Evolutionary conservation across 495 filamentous ascomycete species (phyloP), one percentile per base, ranked within the genome.

Genomic region (Penicillium dipodomyicola): DNA sequence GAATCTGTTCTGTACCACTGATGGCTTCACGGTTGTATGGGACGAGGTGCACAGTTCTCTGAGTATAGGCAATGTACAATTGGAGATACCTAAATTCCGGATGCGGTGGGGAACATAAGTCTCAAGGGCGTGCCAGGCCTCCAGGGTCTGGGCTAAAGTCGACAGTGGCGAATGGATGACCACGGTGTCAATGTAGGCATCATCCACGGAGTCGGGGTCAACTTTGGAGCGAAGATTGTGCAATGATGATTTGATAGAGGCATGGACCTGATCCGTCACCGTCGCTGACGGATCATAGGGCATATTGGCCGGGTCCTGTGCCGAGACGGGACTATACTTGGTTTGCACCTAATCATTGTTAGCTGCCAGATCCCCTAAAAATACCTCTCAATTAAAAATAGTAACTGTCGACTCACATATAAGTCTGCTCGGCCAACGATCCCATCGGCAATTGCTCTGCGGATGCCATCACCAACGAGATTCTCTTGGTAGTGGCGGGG

Each of bases 1-100:
- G 67, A 92, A 89, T 5, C 88, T 81, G 66, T 93, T 93, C 69
- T 94, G 90, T 37, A 93, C 85, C 5, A 90, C 76, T 4, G 83
- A 77, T 7, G 82, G 85, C 60, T 78, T 82, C 57, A 85, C 67
- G 8, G 56, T 70, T 17, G 74, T 72, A 12, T 70, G 63, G 3
- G 72, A 63, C 9, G 69, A 70, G 0, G 68, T 63, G 41, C 72
- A 79, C 0, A 92, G 67, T 11, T 70, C 68, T 25, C 74, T 62
- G 0, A 95, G 75, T n/a, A 80, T 62, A 0, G 74, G 61, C 3
- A 87, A 62, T 40, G 77, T 68, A 41, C 79, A 79, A 65, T 95
- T 95, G 17, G 86, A 90, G 42, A 93, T 85, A 14, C 90, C 90
- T 14, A 94, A 72, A 35, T 84, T 73, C 32, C 79, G 82, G 59